These are phyloP conservation scores for Moringa oleifera DNA, from an alignment of 345 rosid species.

Conservation along the genomic window DNA sequence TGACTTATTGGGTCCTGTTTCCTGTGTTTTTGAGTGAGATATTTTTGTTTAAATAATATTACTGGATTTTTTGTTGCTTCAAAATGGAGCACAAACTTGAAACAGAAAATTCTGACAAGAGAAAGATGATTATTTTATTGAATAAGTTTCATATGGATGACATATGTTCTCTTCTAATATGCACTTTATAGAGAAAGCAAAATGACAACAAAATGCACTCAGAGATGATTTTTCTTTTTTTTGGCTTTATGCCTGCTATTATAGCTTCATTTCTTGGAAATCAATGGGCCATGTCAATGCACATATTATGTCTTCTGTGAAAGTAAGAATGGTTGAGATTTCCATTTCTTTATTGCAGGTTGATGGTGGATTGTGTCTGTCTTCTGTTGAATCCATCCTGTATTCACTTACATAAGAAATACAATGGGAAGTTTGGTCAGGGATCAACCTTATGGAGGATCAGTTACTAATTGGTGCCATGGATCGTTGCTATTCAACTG, in stretches of 20 bases:
- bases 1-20: not conserved
- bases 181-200: not conserved
- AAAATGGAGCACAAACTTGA: no score
- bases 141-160: not conserved
- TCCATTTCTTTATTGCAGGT: slow-evolving; percentile 32
- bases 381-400: not conserved
- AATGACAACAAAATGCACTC: not conserved
- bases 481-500: slow-evolving; percentile 16
- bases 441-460: slow-evolving; percentile 25
- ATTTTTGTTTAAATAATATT: no score
- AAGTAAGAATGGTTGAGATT: not conserved
- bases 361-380: slow-evolving; percentile 24
- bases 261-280: not conserved
- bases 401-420: slow-evolving; percentile 4
- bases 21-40: not conserved
- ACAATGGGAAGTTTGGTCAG: not conserved
- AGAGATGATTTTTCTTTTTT: not conserved
- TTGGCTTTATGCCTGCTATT: not conserved
- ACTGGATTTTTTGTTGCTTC: no score
- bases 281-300: not conserved
- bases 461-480: slow-evolving; percentile 36
- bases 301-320: not conserved
- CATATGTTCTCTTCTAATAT: no score
- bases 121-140: no score
- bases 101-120: no score